Evolutionary conservation across 805 yeast genomes (phyloP).

Genomic region (Lipomyces lipofer): DNA sequence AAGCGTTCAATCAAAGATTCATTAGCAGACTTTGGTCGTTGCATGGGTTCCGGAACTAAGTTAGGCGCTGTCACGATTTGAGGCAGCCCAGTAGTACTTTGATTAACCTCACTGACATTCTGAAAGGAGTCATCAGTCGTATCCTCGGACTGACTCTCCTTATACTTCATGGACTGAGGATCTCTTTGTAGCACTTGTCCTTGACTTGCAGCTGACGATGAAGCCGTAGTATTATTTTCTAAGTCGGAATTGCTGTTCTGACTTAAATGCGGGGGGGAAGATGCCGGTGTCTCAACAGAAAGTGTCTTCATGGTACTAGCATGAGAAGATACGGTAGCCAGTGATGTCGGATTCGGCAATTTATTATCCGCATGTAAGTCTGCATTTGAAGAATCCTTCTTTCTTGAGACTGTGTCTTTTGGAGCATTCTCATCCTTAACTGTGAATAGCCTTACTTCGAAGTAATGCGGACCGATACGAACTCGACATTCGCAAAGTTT

Average conservation of each 20-base stretch:
- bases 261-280: background rate
- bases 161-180: background rate
- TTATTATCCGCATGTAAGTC: conserved; percentile 24
- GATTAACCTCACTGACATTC: background rate
- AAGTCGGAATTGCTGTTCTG: background rate
- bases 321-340: background rate
- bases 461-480: conserved; percentile 79
- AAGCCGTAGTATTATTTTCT: background rate
- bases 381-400: conserved; percentile 1
- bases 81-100: too few species aligned
- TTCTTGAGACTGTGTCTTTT: background rate
- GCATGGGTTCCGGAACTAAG: background rate
- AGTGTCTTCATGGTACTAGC: background rate
- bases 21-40: conserved; percentile 9
- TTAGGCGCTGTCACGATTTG: background rate
- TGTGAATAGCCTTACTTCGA: conserved; percentile 76
- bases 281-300: background rate
- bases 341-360: background rate
- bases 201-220: background rate
- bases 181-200: too few species aligned
- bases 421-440: conserved; percentile 63
- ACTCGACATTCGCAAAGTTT: conserved; percentile 76
- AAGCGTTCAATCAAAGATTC: conserved; percentile 71
- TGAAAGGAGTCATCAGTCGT: background rate
- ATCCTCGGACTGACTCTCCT: background rate